These are phyloP conservation scores for Candida methanosorbosa DNA, from an alignment of 805 yeast genomes.

Conservation along the genomic window DNA sequence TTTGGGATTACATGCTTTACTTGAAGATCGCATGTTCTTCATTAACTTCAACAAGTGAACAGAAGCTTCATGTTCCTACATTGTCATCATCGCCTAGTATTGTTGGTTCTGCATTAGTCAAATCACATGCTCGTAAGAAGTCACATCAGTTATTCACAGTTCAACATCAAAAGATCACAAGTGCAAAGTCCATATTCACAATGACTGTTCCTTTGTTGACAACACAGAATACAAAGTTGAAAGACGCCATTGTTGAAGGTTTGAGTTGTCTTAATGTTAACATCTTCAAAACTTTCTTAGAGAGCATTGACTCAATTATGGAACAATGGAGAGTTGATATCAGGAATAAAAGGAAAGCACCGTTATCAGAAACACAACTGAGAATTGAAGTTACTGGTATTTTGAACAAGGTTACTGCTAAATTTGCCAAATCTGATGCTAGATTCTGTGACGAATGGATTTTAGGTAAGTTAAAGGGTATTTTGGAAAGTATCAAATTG, in stretches of 20 bases:
- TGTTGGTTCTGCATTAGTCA: conserved; percentile 34
- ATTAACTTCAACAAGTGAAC: conserved; percentile 82
- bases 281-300: conserved; percentile 74
- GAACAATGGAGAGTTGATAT: conserved; percentile 46
- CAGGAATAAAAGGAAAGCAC: conserved; percentile 19
- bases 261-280: conserved; percentile 85
- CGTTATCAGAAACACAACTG: conserved; percentile 20
- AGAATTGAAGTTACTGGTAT: conserved; percentile 77
- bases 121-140: conserved; percentile 63
- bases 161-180: conserved; percentile 86
- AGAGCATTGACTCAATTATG: conserved; percentile 57
- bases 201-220: conserved; percentile 78
- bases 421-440: conserved; percentile 41
- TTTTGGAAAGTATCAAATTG: conserved; percentile 52
- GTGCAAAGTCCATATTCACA: conserved; percentile 82
- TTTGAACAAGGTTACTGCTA: conserved; percentile 56
- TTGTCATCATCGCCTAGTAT: conserved; percentile 9
- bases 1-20: conserved; percentile 49
- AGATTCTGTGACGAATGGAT: conserved; percentile 63
- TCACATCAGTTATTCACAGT: conserved; percentile 73
- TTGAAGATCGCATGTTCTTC: conserved; percentile 89
- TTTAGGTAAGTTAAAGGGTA: conserved; percentile 50
- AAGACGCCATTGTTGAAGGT: conserved; percentile 86
- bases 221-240: conserved; percentile 57
- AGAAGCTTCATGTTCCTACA: conserved; percentile 58